Conservation (phyloP, 2,329 filamentous ascomycete genomes). For the Ophiostoma himal-ulmi region DNA sequence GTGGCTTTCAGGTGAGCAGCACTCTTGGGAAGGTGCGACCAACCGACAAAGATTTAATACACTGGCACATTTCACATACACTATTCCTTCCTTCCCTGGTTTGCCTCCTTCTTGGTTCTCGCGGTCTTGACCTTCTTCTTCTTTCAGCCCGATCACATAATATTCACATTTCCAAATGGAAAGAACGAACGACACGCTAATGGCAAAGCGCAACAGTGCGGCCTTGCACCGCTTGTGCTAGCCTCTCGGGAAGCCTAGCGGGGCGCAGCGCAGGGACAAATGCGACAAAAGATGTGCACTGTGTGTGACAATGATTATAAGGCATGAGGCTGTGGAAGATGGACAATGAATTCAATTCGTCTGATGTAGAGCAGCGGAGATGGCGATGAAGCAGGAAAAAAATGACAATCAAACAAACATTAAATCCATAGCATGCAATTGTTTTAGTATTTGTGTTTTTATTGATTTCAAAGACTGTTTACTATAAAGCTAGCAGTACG, state of each 20-base stretch:
- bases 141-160: background rate
- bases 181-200: background rate
- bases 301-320: background rate
- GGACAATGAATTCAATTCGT: background rate
- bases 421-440: background rate
- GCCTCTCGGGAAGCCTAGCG: conserved; percentile 19
- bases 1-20: background rate
- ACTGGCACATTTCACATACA: background rate
- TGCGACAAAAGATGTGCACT: background rate
- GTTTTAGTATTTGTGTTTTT: background rate
- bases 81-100: background rate
- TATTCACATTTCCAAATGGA: background rate
- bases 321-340: background rate
- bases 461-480: background rate
- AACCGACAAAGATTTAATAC: background rate
- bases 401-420: background rate
- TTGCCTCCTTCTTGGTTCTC: background rate
- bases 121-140: background rate
- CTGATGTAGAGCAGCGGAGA: background rate
- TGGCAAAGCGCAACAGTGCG: background rate
- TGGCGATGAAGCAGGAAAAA: background rate
- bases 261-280: conserved; percentile 18
- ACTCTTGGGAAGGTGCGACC: background rate
- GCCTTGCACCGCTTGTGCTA: background rate
- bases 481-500: background rate